A percentile compares a stretch with the other conserved stretches of the same genome.
These are phyloP conservation scores for Gracilariopsis chorda DNA, from an alignment of 23 red algal species.

Conservation along the genomic window DNA sequence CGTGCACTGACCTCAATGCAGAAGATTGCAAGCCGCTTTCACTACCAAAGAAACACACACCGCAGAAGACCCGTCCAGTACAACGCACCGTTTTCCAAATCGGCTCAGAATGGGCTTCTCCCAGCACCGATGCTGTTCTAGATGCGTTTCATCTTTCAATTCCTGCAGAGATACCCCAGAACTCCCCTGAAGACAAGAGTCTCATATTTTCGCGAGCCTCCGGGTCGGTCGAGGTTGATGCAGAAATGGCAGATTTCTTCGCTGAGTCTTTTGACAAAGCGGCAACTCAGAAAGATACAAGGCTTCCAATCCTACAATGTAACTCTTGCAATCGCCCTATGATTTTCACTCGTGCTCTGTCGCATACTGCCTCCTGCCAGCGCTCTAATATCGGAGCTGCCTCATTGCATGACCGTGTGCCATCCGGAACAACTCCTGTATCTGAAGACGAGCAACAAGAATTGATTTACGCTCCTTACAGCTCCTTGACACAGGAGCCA, in stretches of 20 bases:
- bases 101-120: neutral
- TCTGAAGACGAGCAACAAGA: neutral
- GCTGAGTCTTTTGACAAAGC: neutral
- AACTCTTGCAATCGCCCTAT: neutral
- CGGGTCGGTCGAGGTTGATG: neutral
- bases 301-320: neutral
- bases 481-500: neutral
- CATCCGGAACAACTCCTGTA: neutral
- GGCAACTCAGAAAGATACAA: neutral
- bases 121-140: neutral
- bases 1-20: neutral
- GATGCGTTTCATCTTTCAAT: neutral
- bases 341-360: neutral
- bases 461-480: neutral
- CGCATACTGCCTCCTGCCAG: neutral
- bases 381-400: neutral
- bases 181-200: neutral
- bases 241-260: conserved; percentile 3
- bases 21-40: neutral
- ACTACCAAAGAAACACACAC: neutral
- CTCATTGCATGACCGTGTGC: neutral
- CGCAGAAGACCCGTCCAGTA: neutral
- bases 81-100: conserved; percentile 1
- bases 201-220: neutral
- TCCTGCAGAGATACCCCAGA: neutral